Evolutionary conservation across 164 flowering plant species (phyloP).

Genomic region (Santalum album): DNA sequence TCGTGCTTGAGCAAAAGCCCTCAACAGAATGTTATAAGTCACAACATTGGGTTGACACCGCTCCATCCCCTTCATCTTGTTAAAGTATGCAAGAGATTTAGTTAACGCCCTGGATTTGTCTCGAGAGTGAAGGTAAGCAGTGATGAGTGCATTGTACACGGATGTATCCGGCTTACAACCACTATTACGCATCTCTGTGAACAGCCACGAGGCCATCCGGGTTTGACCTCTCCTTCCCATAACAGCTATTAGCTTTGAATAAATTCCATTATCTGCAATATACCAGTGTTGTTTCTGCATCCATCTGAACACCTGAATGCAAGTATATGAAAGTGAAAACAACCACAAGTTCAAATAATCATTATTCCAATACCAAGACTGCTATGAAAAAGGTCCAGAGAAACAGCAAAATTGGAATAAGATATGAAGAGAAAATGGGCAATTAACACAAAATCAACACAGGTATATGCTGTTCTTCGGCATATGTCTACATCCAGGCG

Average conservation of each 20-base stretch:
- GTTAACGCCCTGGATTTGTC: constrained; percentile 80
- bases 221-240: constrained; percentile 96
- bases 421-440: no score
- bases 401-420: no score
- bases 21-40: constrained; percentile 85
- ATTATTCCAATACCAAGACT: no score
- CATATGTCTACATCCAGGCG: no score
- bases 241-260: constrained; percentile 84
- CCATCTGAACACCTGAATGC: constrained; percentile 88
- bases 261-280: constrained; percentile 85
- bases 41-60: constrained; percentile 80
- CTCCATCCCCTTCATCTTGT: constrained; percentile 86
- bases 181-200: constrained; percentile 96
- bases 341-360: not conserved
- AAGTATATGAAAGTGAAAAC: not conserved
- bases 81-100: constrained; percentile 71
- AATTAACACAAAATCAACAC: no score
- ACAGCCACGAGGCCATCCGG: constrained; percentile 97
- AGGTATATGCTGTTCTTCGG: no score
- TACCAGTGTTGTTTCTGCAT: constrained; percentile 97
- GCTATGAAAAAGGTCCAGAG: no score
- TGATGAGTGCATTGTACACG: constrained; percentile 84
- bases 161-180: constrained; percentile 93
- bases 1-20: constrained; percentile 79
- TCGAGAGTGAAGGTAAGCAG: constrained; percentile 78